phyloP scores from a whole-genome alignment of 768 basidiomycete genomes.

The Hemileccinum impolitum region DNA sequence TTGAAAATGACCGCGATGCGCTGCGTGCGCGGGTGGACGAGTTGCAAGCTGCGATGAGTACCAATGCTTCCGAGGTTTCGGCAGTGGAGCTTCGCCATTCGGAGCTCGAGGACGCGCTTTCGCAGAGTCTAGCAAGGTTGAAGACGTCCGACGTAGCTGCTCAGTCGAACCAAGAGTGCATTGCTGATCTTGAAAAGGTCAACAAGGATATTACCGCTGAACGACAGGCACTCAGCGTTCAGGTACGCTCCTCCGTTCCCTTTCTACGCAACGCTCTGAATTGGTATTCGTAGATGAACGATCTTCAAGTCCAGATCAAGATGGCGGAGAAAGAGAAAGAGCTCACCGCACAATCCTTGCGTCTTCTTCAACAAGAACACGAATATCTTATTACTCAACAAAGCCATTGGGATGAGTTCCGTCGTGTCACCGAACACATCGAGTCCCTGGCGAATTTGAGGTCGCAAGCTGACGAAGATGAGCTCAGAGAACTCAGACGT shows the following conservation, averaged over 20 bases:
- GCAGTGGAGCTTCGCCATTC: constrained; percentile 48
- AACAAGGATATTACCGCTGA: constrained; percentile 55
- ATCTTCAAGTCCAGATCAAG: constrained; percentile 55
- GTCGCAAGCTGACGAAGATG: constrained; percentile 64
- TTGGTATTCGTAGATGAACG: constrained; percentile 46
- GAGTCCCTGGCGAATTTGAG: constrained; percentile 61
- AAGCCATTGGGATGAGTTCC: constrained; percentile 76
- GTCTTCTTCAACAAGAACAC: constrained; percentile 54
- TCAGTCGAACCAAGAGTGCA: constrained; percentile 57
- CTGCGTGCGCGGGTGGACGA: constrained; percentile 56
- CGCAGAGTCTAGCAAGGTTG: constrained; percentile 66
- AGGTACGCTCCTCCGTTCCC: constrained; percentile 43
- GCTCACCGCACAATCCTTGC: constrained; percentile 46
- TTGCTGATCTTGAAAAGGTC: constrained; percentile 57
- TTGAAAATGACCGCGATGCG: constrained; percentile 65
- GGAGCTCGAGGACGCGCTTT: constrained; percentile 71
- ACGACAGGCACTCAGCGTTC: constrained; percentile 52
- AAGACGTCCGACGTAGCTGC: constrained; percentile 69
- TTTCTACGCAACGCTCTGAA: neutral
- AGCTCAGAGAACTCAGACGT: constrained; percentile 66
- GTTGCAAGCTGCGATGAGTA: constrained; percentile 40
- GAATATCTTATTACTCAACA: constrained; percentile 61
- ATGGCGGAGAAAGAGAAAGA: constrained; percentile 66
- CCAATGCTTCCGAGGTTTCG: constrained; percentile 44
- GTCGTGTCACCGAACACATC: constrained; percentile 67